A percentile compares a stretch with the other conserved stretches of the same genome.
These are phyloP conservation scores for Claviceps monticola DNA, from an alignment of 2,329 filamentous ascomycete genomes.

Conservation along the genomic window DNA sequence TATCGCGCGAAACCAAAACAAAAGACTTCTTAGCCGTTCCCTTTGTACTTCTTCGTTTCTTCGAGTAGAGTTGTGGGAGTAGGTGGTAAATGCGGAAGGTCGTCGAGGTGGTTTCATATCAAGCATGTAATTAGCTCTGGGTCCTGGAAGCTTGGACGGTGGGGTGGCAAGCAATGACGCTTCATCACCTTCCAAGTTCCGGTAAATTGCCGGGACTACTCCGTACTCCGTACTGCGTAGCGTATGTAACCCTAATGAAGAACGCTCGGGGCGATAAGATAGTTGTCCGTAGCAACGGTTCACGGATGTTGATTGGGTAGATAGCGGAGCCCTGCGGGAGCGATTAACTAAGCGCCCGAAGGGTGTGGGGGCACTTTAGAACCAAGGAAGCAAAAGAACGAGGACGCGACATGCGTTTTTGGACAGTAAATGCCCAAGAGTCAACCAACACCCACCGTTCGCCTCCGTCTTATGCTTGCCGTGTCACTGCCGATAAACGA, in stretches of 20 bases:
- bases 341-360: too few species aligned
- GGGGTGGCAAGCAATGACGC: conserved; percentile 4
- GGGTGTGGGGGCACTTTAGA: too few species aligned
- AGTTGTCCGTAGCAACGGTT: conserved; percentile 7
- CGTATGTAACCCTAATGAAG: not conserved
- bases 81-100: not conserved
- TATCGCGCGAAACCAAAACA: not conserved
- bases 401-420: too few species aligned
- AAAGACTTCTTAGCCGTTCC: too few species aligned
- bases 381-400: too few species aligned
- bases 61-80: not conserved
- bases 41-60: not conserved
- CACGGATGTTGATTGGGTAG: not conserved
- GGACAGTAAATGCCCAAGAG: too few species aligned
- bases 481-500: too few species aligned
- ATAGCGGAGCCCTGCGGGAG: not conserved
- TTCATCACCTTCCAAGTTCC: not conserved
- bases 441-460: too few species aligned
- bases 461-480: too few species aligned
- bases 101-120: not conserved
- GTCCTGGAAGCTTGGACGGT: not conserved
- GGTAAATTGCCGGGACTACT: conserved; percentile 2
- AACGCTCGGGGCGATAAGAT: conserved; percentile 2
- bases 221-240: too few species aligned
- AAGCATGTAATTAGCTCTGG: too few species aligned